A percentile compares a stretch with the other conserved stretches of the same genome.
Conservation (phyloP, 306 rosid genomes). For the Aeschynomene evenia region DNA sequence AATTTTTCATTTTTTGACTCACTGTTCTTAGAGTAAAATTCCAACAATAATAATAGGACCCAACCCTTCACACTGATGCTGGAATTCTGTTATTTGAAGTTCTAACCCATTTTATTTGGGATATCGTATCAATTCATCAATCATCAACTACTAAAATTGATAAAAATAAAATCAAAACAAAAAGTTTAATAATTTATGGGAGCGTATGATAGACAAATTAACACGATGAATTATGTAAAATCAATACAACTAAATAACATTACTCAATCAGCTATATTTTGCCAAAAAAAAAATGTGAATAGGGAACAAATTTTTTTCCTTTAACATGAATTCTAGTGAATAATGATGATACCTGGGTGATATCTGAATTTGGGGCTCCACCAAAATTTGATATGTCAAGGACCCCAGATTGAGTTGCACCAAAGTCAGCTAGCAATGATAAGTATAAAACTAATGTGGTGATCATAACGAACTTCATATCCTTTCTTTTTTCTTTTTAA, state of each 20-base stretch:
- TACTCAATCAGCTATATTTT: not conserved
- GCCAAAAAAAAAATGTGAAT: not conserved
- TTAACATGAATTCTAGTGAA: not conserved
- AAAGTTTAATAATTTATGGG: too few species aligned
- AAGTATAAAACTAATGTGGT: not conserved
- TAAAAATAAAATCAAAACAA: too few species aligned
- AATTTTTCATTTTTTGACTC: too few species aligned
- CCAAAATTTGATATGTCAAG: constrained; percentile 24
- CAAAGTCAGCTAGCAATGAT: not conserved
- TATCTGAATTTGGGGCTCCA: constrained; percentile 18
- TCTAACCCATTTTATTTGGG: not conserved
- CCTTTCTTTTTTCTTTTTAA: not conserved
- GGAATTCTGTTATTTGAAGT: not conserved
- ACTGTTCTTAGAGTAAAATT: too few species aligned
- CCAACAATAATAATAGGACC: too few species aligned
- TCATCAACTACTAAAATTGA: too few species aligned
- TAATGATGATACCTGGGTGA: not conserved
- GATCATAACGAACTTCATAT: not conserved
- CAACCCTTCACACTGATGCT: not conserved
- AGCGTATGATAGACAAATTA: too few species aligned
- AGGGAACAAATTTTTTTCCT: not conserved
- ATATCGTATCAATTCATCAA: too few species aligned
- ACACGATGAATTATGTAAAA: too few species aligned
- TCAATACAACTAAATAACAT: too few species aligned
- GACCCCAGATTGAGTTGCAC: not conserved